These are phyloP conservation scores for Dicorynia guianensis DNA, from an alignment of 306 rosid genomes.

Conservation along the genomic window DNA sequence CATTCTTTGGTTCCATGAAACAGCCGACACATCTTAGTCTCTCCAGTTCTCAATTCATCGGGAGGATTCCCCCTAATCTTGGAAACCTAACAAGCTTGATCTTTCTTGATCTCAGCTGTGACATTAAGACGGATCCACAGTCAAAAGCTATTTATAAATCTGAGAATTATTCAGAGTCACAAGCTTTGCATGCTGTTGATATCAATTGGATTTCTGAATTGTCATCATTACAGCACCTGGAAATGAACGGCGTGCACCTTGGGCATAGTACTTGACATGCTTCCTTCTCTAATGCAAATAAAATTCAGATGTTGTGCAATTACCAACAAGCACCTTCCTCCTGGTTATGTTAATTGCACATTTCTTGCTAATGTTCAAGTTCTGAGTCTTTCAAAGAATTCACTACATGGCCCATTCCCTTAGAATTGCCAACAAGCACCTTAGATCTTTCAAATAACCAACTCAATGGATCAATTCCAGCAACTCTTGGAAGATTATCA, in stretches of 20 bases:
- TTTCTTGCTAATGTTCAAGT: not conserved
- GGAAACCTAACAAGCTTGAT: not conserved
- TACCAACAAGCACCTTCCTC: not conserved
- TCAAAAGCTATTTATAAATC: too few relatives aligned
- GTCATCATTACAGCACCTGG: not conserved
- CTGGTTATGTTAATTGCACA: not conserved
- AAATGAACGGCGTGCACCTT: not conserved
- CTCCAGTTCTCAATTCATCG: not conserved
- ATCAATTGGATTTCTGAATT: not conserved
- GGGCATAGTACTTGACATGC: not conserved
- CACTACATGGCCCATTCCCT: not conserved
- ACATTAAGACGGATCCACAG: too few relatives aligned
- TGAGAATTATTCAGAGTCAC: too few relatives aligned
- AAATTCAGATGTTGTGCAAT: not conserved
- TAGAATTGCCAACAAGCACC: too few relatives aligned
- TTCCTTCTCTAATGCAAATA: not conserved
- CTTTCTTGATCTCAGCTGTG: not conserved
- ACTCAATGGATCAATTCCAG: constrained; percentile 31
- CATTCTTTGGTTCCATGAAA: not conserved
- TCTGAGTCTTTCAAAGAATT: not conserved
- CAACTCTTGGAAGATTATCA: constrained; percentile 20
- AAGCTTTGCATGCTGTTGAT: not conserved
- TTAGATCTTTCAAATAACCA: constrained; percentile 1
- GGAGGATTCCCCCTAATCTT: not conserved
- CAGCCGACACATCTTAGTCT: not conserved